These are phyloP conservation scores for Globisporangium irregulare DNA, from an alignment of 352 stramenopile genomes.

Conservation along the genomic window DNA sequence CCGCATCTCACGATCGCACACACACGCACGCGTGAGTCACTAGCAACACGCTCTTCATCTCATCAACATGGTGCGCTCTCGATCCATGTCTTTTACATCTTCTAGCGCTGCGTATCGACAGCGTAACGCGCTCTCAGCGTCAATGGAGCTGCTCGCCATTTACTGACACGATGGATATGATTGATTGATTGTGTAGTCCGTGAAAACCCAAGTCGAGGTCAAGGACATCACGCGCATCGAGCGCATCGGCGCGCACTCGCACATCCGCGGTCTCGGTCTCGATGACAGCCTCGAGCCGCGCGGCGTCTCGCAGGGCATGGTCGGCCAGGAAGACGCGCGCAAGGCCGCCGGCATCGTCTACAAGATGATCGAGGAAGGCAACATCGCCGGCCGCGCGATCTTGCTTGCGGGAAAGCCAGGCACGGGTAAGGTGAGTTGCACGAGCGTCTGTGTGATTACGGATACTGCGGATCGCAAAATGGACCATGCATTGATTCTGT, in stretches of 20 bases:
- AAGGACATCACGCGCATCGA: slow-evolving; percentile 98
- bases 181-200: slow-evolving; percentile 27
- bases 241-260: slow-evolving; percentile 98
- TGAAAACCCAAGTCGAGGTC: slow-evolving; percentile 89
- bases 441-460: background rate
- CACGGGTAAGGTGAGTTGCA: slow-evolving; percentile 83
- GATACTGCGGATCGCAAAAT: background rate
- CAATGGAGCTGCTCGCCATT: slow-evolving; percentile 1
- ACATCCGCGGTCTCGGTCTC: slow-evolving; percentile 98
- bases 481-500: background rate
- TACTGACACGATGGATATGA: background rate
- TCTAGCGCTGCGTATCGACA: background rate
- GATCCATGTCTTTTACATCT: background rate
- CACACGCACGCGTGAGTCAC: background rate
- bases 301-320: slow-evolving; percentile 94
- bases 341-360: slow-evolving; percentile 94
- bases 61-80: background rate
- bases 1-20: background rate
- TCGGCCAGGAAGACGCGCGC: slow-evolving; percentile 93
- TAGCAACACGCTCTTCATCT: background rate
- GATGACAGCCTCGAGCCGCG: slow-evolving; percentile 96
- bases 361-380: slow-evolving; percentile 98
- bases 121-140: background rate
- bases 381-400: slow-evolving; percentile 96
- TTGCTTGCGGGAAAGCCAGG: slow-evolving; percentile 95